phyloP scores from a whole-genome alignment of 176 grass and related monocot species.

The Rhynchospora breviuscula region DNA sequence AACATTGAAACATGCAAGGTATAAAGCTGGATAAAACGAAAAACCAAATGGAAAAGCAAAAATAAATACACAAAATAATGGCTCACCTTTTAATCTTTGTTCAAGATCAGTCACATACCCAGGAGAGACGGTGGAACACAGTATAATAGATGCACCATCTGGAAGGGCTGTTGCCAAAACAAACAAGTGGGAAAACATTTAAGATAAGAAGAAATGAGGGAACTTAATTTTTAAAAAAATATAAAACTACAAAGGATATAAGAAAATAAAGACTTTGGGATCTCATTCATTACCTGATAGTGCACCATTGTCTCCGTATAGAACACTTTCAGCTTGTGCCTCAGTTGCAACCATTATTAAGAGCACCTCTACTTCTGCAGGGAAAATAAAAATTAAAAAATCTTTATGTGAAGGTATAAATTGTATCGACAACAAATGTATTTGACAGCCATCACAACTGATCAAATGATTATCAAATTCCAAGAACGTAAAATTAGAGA shows the following conservation, averaged over 20 bases:
- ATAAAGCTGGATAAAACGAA: neutral
- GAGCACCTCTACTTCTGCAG: slow-evolving; percentile 85
- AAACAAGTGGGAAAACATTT: slow-evolving; percentile 5
- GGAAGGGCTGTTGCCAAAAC: slow-evolving; percentile 47
- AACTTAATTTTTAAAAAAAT: neutral
- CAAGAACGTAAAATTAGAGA: neutral
- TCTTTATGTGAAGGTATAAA: neutral
- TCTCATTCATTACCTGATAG: slow-evolving; percentile 53
- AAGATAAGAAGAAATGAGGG: neutral
- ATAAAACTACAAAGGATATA: neutral
- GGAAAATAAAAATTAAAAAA: no score
- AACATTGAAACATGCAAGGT: neutral
- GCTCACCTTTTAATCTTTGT: slow-evolving; percentile 69
- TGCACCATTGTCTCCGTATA: slow-evolving; percentile 74
- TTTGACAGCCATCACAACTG: neutral
- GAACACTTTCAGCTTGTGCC: slow-evolving; percentile 89
- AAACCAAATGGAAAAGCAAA: neutral
- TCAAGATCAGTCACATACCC: slow-evolving; percentile 65
- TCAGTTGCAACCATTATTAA: slow-evolving; percentile 99
- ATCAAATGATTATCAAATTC: neutral
- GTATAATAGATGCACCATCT: slow-evolving; percentile 65
- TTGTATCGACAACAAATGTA: neutral
- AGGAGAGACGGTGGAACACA: slow-evolving; percentile 96
- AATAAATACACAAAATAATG: neutral
- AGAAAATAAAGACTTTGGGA: neutral